Evolutionary conservation across 495 filamentous ascomycete genomes (phyloP).

Genomic region (Penicillium daleae): DNA sequence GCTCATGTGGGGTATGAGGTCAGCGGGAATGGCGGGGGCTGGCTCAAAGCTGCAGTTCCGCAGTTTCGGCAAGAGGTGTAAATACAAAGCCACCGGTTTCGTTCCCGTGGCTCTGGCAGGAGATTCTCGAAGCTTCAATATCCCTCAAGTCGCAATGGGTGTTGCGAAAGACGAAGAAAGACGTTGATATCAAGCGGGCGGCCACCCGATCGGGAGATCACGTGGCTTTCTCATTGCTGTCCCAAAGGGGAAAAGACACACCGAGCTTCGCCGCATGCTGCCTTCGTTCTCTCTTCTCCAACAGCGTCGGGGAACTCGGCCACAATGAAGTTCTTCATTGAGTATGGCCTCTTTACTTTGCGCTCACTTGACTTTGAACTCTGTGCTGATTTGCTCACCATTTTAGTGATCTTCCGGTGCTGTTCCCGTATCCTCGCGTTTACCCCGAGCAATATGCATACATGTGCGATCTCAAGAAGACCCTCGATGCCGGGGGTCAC

Average conservation of each 20-base stretch:
- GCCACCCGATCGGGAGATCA: constrained; percentile 43
- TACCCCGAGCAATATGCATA: constrained; percentile 99
- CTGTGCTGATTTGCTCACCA: constrained; percentile 11
- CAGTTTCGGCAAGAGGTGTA: constrained; percentile 11
- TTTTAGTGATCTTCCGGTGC: constrained; percentile 81
- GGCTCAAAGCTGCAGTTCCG: constrained; percentile 10
- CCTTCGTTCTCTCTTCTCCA: constrained; percentile 17
- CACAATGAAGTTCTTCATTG: constrained; percentile 97
- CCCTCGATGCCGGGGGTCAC: constrained; percentile 91
- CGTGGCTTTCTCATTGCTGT: constrained; percentile 47
- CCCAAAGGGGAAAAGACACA: constrained; percentile 41
- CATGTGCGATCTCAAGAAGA: constrained; percentile 98
- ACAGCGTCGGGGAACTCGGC: constrained; percentile 32
- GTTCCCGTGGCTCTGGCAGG: not conserved
- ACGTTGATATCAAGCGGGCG: constrained; percentile 26
- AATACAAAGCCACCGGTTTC: not conserved
- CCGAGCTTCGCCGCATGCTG: constrained; percentile 9
- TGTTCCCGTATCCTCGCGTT: constrained; percentile 96
- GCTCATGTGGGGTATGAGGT: constrained; percentile 60
- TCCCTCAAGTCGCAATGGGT: constrained; percentile 15
- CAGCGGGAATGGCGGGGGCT: constrained; percentile 36
- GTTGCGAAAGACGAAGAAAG: constrained; percentile 10
- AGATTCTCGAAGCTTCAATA: not conserved
- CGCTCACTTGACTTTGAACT: not conserved
- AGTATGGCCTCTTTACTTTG: constrained; percentile 49